Evolutionary conservation across 768 basidiomycete species (phyloP), one percentile per base, ranked within the genome.

Genomic region (Rhodosporidiobolus odoratus): DNA sequence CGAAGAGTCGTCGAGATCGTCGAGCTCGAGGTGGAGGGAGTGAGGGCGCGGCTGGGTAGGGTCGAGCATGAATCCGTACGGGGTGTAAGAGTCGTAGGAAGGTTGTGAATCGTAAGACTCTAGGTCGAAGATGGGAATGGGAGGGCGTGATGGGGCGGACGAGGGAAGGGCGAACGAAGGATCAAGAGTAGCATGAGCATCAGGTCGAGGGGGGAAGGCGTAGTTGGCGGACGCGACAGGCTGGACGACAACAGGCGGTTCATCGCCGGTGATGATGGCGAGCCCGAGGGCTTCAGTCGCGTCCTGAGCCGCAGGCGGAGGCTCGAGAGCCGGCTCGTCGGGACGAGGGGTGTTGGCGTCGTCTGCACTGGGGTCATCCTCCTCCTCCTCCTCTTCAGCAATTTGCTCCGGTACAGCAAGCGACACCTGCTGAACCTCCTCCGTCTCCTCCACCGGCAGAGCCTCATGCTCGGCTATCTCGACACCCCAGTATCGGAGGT

Each of bases 321-420:
- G 10, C 16, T 25, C 0, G n/a, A 13, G 2, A 25, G 50, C 21
- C 45, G 17, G 32, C 10, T 53, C 10, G 35, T 23, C n/a, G n/a
- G 54, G 60, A 7, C 30, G 15, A 7, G 62, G 61, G 37, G 68
- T 68, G 21, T 13, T 6, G 25, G 34, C 60, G 19, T 53, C 54
- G 16, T n/a, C 19, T 17, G 8, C 47, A 17, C n/a, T 40, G 19
- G 12, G 25, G 7, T 86, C 84, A 2, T 88, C 89, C 2, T 10
- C 21, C 52, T 53, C 85, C 84, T 77, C 52, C 43, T 1, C 90
- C 76, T 91, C 89, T 57, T 90, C 85, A 10, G 89, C 88, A 30
- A 87, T 87, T 56, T 90, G 84, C 68, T 90, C 88, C 84, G 89
- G 37, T n/a, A n/a, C n/a, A n/a, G n/a, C n/a, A n/a, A n/a, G n/a